Evolutionary conservation across 331 rosid genomes (phyloP).

Genomic region (Ulmus americana): DNA sequence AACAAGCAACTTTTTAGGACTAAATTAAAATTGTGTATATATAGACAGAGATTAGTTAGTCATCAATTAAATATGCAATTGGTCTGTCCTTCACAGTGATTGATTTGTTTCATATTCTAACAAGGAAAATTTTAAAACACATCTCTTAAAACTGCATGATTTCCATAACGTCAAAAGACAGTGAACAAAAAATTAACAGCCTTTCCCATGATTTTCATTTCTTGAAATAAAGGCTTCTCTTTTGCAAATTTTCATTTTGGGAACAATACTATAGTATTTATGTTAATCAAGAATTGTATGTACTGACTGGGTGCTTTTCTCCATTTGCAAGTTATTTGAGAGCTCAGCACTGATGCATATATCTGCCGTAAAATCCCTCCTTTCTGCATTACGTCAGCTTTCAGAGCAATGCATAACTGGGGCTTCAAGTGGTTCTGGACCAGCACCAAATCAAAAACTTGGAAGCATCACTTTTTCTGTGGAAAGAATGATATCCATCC

Average conservation of each 20-base stretch:
- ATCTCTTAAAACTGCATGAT: neutral
- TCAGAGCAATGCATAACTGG: conserved; percentile 69
- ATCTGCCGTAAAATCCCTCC: conserved; percentile 85
- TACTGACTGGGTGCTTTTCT: conserved; percentile 36
- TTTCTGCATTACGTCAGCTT: conserved; percentile 85
- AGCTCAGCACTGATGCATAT: conserved; percentile 91
- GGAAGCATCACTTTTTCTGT: conserved; percentile 89
- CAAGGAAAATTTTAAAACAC: neutral
- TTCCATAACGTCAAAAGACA: neutral
- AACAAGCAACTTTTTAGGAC: conserved; percentile 19
- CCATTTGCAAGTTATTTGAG: conserved; percentile 68
- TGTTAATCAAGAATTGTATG: conserved; percentile 3
- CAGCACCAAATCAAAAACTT: conserved; percentile 66
- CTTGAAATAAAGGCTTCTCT: neutral
- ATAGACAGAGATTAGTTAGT: neutral
- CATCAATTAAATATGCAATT: neutral
- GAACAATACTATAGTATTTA: neutral
- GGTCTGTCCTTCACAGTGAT: conserved; percentile 4
- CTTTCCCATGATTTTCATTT: neutral
- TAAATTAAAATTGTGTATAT: conserved; percentile 7
- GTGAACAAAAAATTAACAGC: neutral
- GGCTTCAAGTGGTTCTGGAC: conserved; percentile 56
- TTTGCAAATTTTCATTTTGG: too few species aligned
- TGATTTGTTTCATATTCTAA: neutral
- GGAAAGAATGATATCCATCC: conserved; percentile 90